phyloP scores from a whole-genome alignment of 192 early-diverging fungal genomes.

The Dissophora ornata region DNA sequence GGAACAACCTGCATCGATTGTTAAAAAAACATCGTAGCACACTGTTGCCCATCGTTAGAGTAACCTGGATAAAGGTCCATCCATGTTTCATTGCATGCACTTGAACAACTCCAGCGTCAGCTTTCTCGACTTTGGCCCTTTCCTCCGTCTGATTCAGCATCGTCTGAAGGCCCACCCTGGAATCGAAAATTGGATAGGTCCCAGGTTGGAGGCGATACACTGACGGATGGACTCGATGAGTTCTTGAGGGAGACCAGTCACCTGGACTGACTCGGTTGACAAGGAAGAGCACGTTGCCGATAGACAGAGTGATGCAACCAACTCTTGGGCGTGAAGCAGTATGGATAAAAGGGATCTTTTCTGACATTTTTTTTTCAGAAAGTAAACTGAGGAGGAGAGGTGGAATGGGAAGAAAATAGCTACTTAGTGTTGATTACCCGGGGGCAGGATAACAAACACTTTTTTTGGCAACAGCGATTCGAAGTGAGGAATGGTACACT shows the following conservation, averaged over 20 bases:
- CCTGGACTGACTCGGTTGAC: slow-evolving; percentile 22
- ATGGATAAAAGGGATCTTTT: background rate
- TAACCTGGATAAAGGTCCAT: slow-evolving; percentile 11
- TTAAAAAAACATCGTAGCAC: slow-evolving; percentile 1
- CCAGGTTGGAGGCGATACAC: slow-evolving; percentile 4
- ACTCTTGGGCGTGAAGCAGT: background rate
- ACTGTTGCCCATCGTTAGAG: slow-evolving; percentile 1
- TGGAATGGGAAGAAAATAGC: slow-evolving; percentile 2
- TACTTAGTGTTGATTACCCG: no score
- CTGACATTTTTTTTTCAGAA: background rate
- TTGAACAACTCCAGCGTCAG: slow-evolving; percentile 9
- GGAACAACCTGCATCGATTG: background rate
- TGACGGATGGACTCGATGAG: slow-evolving; percentile 7
- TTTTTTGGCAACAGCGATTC: no score
- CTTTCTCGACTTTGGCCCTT: slow-evolving; percentile 13
- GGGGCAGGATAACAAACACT: no score
- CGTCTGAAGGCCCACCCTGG: slow-evolving; percentile 8
- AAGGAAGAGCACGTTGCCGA: slow-evolving; percentile 19
- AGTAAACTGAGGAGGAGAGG: background rate
- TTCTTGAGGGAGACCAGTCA: slow-evolving; percentile 8
- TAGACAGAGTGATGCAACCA: slow-evolving; percentile 9
- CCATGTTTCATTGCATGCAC: slow-evolving; percentile 13
- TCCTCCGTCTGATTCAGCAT: slow-evolving; percentile 9
- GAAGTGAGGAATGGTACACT: no score
- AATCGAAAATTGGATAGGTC: slow-evolving; percentile 14